Conservation (phyloP, 106 monocot genomes). For the Acorus gramineus region DNA sequence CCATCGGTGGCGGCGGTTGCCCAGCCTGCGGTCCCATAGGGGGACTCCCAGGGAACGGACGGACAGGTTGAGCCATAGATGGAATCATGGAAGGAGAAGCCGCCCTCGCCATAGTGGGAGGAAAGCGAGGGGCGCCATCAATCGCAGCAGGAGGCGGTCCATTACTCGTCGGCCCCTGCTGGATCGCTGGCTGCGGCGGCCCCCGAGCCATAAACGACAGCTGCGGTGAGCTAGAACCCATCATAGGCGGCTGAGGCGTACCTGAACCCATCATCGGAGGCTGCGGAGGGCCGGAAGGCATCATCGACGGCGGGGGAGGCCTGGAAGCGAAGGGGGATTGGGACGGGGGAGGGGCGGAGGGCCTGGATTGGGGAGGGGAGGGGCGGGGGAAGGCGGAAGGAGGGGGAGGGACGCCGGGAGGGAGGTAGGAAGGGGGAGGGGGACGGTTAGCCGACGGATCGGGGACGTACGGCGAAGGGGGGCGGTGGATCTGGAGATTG, state of each 20-base stretch:
- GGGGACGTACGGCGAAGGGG: conserved; percentile 12
- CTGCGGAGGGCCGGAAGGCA: too few species aligned
- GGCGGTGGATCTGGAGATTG: conserved; percentile 64
- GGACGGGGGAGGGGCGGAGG: background rate
- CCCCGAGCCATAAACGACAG: conserved; percentile 5
- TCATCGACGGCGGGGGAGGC: background rate
- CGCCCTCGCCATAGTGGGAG: background rate
- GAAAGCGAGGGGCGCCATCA: conserved; percentile 6
- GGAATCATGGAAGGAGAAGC: too few species aligned
- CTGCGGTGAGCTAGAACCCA: background rate
- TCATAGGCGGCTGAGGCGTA: background rate
- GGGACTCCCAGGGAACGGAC: conserved; percentile 32
- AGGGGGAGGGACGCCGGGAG: conserved; percentile 4
- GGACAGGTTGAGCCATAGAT: background rate
- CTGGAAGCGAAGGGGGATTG: background rate
- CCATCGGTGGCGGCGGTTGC: conserved; percentile 5
- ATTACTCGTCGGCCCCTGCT: too few species aligned
- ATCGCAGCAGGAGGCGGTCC: background rate
- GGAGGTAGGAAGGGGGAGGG: conserved; percentile 6
- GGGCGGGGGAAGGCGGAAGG: conserved; percentile 3
- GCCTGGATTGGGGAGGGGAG: conserved; percentile 1
- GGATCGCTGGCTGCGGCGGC: too few species aligned
- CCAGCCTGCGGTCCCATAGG: conserved; percentile 3
- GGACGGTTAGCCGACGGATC: conserved; percentile 1
- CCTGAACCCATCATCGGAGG: background rate